Base-by-base conservation (phyloP, 176 grass and related monocot species). In the Alopecurus myosuroides region DNA sequence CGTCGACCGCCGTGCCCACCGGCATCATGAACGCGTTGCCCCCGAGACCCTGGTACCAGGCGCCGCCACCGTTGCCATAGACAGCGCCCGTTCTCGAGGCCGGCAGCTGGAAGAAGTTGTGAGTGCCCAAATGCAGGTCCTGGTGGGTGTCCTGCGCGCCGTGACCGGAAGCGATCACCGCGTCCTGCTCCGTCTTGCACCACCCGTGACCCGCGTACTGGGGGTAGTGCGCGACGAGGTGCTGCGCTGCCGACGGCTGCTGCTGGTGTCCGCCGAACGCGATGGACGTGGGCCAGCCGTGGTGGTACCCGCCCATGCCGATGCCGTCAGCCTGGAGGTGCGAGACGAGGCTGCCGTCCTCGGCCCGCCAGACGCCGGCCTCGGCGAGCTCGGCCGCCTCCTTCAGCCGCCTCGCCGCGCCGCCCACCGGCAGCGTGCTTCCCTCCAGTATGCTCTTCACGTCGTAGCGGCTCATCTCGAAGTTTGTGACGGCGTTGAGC, bases 381-480 rank as follows among this genome's bases (percentile, higher is more conserved):
- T 91, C 89, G 39, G 72, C 22, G 41, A 88, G 81, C 33, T 91
- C 89, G 9, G 82, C 81, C 61, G 81, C 85, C 70, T 91, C 89
- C 85, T 91, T 91, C 22, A 86, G 85, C 36, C 85, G 71, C 81
- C 85, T 82, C 4, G 88, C 88, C 2, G 85, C 84, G 39, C 90
- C 82, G 23, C 92, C 92, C 0, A 88, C 79, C 2, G 88, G 88
- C 29, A 88, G 83, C 61, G 81, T 87, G 66, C 86, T 83, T 53
- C 92, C 90, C 66, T 88, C 84, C 37, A 91, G 82, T 76, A 94
- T 94, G 92, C 89, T 84, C 81, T 94, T 84, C 3, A 89, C 89
- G 77, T 94, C 89, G 86, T 94, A 94, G 64, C 89, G 89, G 86
- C 81, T 91, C 86, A 94, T 91, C 81, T 94, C 89, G 65, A 94